A percentile compares a stretch with the other conserved stretches of the same genome.
These are phyloP conservation scores for Microsporum ferrugineum DNA, from an alignment of 2,329 filamentous ascomycete species.

Conservation along the genomic window DNA sequence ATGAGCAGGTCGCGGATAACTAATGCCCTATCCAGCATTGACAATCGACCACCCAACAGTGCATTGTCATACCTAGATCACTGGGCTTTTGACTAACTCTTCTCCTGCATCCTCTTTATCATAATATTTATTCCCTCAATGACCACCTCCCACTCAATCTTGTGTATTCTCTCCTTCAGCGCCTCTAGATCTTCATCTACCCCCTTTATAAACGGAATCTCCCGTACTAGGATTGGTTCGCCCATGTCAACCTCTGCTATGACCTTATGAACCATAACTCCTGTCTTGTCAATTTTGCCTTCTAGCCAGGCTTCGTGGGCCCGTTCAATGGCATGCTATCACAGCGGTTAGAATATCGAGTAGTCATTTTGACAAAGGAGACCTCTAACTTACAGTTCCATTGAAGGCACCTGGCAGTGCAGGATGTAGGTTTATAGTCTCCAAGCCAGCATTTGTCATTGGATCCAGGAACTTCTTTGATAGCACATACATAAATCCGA, in stretches of 20 bases:
- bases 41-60: too few species aligned
- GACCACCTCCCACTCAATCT: constrained; percentile 64
- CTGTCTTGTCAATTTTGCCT: constrained; percentile 56
- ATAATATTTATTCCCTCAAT: constrained; percentile 52
- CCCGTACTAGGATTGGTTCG: constrained; percentile 55
- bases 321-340: constrained; percentile 57
- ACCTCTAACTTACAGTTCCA: not conserved
- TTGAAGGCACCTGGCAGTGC: constrained; percentile 47
- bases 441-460: constrained; percentile 49
- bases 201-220: constrained; percentile 52
- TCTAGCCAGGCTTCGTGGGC: constrained; percentile 63
- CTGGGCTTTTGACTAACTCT: constrained; percentile 10
- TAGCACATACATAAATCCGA: constrained; percentile 82
- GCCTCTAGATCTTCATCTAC: constrained; percentile 53
- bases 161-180: constrained; percentile 63
- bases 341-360: not conserved
- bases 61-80: not conserved
- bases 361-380: not conserved
- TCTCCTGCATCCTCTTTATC: constrained; percentile 23
- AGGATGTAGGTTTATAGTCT: constrained; percentile 74
- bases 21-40: too few species aligned
- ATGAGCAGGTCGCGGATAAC: too few species aligned
- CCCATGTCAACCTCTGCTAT: constrained; percentile 71
- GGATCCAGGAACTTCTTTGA: constrained; percentile 58
- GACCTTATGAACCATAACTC: constrained; percentile 85